Evolutionary conservation across 2,329 filamentous ascomycete species (phyloP), one percentile per base, ranked within the genome.

Genomic region (Aspergillus versicolor): DNA sequence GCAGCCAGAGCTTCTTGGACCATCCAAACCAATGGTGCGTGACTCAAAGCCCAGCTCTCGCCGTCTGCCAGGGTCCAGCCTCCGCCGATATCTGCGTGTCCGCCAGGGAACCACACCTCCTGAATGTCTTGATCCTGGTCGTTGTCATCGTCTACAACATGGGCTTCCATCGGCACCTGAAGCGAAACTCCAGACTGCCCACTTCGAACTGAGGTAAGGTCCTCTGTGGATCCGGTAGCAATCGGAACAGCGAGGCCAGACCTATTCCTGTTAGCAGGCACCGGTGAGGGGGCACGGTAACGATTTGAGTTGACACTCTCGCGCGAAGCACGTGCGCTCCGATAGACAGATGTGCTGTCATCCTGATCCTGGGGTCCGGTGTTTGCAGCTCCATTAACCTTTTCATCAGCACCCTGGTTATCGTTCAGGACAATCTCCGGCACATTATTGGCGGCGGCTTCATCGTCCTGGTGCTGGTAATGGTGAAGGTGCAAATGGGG

Each of bases 51-150:
- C 45, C 45, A 54, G 19, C 19, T 40, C 30, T 57, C 55, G n/a
- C 50, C 55, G 17, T 57, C 24, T 79, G 13, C 71, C 0, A 84
- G 74, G 49, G 84, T 82, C 89, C 89, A 92, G 0, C 90, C 90
- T 9, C 90, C 90, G 1, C 90, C 90, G 30, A 92, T 85, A 61
- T 93, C 90, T 2, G 85, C 90, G 61, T 95, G 90, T 11, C 87
- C 86, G 8, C 90, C 90, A 0, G 89, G 81, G 65, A 94, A 94
- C 77, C 77, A 79, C 8, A 93, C 83, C 66, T 94, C 90, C 58
- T 90, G 83, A 47, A 93, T 88, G 63, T 93, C 88, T 66, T 92
- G 89, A 1, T 81, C 78, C 0, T 56, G 57, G n/a, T 67, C 67
- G 4, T 67, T 66, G 11, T 71, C 65, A 11, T 71, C 65, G 12